Evolutionary conservation across 495 filamentous ascomycete genomes (phyloP).

Genomic region (Tuber magnatum): DNA sequence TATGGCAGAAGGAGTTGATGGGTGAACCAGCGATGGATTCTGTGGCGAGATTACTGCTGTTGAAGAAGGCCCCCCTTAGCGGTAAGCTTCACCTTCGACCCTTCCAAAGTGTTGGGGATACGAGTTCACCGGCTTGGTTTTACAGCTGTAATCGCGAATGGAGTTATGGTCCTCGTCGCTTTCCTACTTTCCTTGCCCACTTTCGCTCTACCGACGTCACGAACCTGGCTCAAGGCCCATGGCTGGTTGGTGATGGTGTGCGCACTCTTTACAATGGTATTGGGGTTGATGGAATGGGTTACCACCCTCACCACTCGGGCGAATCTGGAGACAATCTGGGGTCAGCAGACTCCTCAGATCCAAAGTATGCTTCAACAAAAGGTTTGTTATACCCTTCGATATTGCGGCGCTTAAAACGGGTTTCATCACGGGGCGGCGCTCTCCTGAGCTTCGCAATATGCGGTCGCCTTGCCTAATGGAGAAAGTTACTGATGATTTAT

Average conservation of each 20-base stretch:
- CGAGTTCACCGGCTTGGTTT: background rate
- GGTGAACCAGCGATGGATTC: constrained; percentile 47
- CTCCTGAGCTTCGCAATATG: background rate
- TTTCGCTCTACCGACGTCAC: constrained; percentile 51
- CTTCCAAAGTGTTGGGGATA: background rate
- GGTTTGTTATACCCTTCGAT: constrained; percentile 45
- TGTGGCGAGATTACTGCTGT: constrained; percentile 57
- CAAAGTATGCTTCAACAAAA: constrained; percentile 60
- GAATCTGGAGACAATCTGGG: constrained; percentile 53
- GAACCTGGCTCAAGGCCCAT: constrained; percentile 55
- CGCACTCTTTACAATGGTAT: constrained; percentile 55
- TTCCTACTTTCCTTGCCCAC: constrained; percentile 55
- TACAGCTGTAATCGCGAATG: constrained; percentile 59
- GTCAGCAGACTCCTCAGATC: constrained; percentile 45
- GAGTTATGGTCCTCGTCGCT: constrained; percentile 53
- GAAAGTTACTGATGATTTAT: background rate
- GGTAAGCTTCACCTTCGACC: constrained; percentile 15
- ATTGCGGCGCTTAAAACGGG: background rate
- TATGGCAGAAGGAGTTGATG: constrained; percentile 49
- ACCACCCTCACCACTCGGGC: constrained; percentile 57
- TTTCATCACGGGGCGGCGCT: constrained; percentile 2
- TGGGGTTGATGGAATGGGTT: constrained; percentile 64
- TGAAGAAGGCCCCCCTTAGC: constrained; percentile 50
- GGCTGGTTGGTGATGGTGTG: constrained; percentile 55
- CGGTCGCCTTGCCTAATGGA: constrained; percentile 10